These are phyloP conservation scores for Plectosphaerella sp. DNA, from an alignment of 2,329 filamentous ascomycete species.

Conservation along the genomic window DNA sequence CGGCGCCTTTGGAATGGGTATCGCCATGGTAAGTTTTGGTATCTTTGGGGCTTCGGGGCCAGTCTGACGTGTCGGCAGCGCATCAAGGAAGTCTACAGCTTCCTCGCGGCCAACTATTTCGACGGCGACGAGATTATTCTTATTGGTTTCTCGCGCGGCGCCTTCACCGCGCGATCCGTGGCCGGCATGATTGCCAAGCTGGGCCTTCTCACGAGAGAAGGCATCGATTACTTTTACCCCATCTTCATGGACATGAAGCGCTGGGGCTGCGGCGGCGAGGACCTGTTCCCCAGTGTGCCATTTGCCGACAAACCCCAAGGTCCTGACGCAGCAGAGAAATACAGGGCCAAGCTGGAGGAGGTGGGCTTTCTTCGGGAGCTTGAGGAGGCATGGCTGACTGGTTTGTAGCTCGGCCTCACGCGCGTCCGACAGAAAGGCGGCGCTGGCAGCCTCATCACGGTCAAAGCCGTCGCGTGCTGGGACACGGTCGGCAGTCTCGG, in stretches of 20 bases:
- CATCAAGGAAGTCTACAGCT: slow-evolving; percentile 58
- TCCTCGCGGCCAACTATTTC: slow-evolving; percentile 57
- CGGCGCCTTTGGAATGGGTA: slow-evolving; percentile 50
- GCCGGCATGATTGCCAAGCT: slow-evolving; percentile 47
- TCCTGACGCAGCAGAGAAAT: slow-evolving; percentile 31
- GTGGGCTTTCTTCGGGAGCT: slow-evolving; percentile 15
- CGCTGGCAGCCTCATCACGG: slow-evolving; percentile 36
- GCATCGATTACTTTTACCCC: slow-evolving; percentile 49
- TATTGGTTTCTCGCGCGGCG: slow-evolving; percentile 54
- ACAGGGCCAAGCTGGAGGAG: slow-evolving; percentile 39
- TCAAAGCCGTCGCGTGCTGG: slow-evolving; percentile 41
- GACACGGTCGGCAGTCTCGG: slow-evolving; percentile 38
- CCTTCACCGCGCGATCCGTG: slow-evolving; percentile 54
- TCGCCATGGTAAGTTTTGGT: slow-evolving; percentile 38
- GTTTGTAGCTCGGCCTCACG: slow-evolving; percentile 22
- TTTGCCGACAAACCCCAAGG: slow-evolving; percentile 46
- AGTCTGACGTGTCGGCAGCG: slow-evolving; percentile 26
- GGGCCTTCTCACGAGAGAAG: slow-evolving; percentile 47
- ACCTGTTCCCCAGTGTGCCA: slow-evolving; percentile 40
- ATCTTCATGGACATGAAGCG: slow-evolving; percentile 54
- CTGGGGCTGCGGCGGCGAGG: slow-evolving; percentile 41
- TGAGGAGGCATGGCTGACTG: neutral
- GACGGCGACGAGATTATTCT: slow-evolving; percentile 53
- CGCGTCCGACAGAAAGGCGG: slow-evolving; percentile 33
- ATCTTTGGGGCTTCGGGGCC: neutral